These are phyloP conservation scores for Heritiera fomes DNA, from an alignment of 345 rosid species.

Conservation along the genomic window DNA sequence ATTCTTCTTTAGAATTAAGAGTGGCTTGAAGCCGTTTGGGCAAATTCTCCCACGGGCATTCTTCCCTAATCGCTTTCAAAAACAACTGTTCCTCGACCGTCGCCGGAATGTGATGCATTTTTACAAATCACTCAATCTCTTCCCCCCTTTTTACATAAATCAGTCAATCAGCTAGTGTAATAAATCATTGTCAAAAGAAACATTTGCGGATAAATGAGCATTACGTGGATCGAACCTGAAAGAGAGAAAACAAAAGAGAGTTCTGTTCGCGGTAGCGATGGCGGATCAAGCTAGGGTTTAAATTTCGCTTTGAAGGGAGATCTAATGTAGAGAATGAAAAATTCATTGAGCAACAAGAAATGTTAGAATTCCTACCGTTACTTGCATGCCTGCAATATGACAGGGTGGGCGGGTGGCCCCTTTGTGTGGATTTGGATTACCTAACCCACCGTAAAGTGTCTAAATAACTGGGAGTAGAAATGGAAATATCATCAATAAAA, in stretches of 20 bases:
- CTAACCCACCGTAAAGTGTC: too few species aligned
- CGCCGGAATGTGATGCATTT: conserved; percentile 66
- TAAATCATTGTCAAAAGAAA: not conserved
- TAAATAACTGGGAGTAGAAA: too few species aligned
- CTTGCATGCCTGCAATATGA: conserved; percentile 11
- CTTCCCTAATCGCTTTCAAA: conserved; percentile 80
- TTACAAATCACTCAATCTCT: conserved; percentile 24
- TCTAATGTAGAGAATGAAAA: conserved; percentile 1
- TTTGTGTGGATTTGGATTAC: too few species aligned
- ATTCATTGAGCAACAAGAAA: not conserved
- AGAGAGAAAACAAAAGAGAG: conserved; percentile 6
- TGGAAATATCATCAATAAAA: too few species aligned
- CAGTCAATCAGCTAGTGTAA: not conserved
- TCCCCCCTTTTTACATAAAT: conserved; percentile 17
- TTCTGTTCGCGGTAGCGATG: conserved; percentile 10
- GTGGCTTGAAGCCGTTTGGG: conserved; percentile 91
- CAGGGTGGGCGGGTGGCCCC: not conserved
- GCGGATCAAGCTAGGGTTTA: conserved; percentile 22
- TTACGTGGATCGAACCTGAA: conserved; percentile 14
- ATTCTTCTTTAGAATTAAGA: conserved; percentile 79
- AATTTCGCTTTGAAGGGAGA: conserved; percentile 9
- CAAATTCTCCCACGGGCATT: conserved; percentile 83
- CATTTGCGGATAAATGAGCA: not conserved
- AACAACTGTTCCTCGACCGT: conserved; percentile 83
- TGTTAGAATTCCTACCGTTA: not conserved